Base-by-base conservation (phyloP, 257 asterid genomes). In the Linderniella brevidens region DNA sequence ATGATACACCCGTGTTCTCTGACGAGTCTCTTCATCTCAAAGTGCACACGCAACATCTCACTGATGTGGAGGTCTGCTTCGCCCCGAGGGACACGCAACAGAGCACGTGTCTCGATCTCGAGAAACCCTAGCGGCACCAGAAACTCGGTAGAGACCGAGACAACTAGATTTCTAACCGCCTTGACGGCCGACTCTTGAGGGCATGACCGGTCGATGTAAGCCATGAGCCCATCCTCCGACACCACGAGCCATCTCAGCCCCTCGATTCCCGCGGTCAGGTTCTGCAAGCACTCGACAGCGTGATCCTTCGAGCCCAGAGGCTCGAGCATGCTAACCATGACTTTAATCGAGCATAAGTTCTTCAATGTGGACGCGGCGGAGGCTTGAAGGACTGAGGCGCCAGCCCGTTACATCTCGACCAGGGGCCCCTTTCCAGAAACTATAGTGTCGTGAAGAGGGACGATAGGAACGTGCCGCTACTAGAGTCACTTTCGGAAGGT, bases 101-200 rank as follows among this genome's bases (percentile, higher is more conserved):
- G 3, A 86, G 82, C 46, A 82, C 94, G 40, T 74, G 97, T 11
- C 61, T 76, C 39, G 82, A 56, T 51, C 92, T 67, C 0, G 82
- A 87, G 11, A 86, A 66, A 46, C 75, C 80, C 78, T 0, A 61
- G 60, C 0, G 75, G 63, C 13, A 86, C 29, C 46, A 86, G 42
- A 19, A 43, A 64, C 1, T 86, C 87, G 19, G 41, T 35, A 0
- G 85, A 41, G 14, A 75, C 62, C 1, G 52, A 74, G 0, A 73
- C 58, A 3, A 82, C 82, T 62, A 82, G 35, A 58, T 86, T 86
- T 18, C 86, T 56, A 36, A 82, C 16, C 0, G 93, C 93, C 50
- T 76, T 71, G 13, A 86, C 85, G 0, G 92, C 92, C 0, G 87
- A 77, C 65, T 79, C 97, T 53, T 77, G 87, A 14, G 94, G 97